Base-by-base conservation (phyloP, 306 rosid species). In the Malus domestica region DNA sequence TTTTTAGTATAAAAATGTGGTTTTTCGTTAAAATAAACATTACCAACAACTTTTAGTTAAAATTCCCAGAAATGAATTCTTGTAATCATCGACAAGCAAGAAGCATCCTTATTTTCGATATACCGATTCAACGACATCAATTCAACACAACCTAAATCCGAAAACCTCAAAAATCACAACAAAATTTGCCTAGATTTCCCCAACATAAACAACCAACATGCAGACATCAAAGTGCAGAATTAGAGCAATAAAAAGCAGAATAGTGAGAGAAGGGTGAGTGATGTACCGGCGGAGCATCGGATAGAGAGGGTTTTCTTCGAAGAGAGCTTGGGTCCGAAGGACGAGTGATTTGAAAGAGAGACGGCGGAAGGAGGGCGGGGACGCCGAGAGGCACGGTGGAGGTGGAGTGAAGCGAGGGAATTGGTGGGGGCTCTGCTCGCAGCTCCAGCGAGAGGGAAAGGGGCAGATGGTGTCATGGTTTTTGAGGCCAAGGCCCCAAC, bases 221-320 rank as follows among this genome's bases (percentile, higher is more conserved):
- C 20, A 27, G 29, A 52, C 35, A 38, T 46, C 10, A 55, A 29
- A 38, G 14, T 13, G 32, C 23, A 5, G 10, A 58, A 55, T 49
- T 45, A 5, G 25, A 33, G 10, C 29, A 68, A 3, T 14, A 61
- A 70, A 23, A 15, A 42, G 73, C 38, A 30, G 11, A 10, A 22
- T 27, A 22, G 3, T 33, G 67, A 44, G 49, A 22, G 42, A 49
- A 70, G 2, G 23, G 20, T 10, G 38, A 63, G 29, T 7, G 52
- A 1, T 19, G 72, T 83, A 95, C 98, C 96, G 2, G 98, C 86
- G 74, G 82, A 82, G 83, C 98, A 95, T 22, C 90, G 93, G 83
- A 81, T 44, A 66, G 88, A 49, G 54, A 78, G 49, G 52, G 65
- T 62, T 64, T 76, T 78, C 20, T 45, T 38, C 63, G 85, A 60